Percentiles rank a stretch among this genome's conserved stretches.
Evolutionary conservation across 768 basidiomycete genomes (phyloP).

Genomic region (Strobilomyces echinocephalus): DNA sequence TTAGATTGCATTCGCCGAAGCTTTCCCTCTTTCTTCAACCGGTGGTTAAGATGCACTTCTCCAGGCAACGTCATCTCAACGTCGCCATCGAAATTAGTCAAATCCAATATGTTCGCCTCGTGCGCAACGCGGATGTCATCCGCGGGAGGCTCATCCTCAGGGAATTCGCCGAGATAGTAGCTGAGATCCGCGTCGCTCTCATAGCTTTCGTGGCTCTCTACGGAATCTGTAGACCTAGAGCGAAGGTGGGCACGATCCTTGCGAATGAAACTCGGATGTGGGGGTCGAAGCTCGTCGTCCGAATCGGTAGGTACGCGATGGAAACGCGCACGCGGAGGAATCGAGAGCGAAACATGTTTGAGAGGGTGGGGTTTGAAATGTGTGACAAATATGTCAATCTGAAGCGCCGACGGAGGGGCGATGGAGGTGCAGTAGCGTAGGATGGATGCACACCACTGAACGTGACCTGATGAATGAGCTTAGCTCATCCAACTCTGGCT

Average conservation of each 20-base stretch:
- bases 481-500: neutral
- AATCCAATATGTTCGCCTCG: conserved; percentile 52
- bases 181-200: conserved; percentile 39
- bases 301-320: neutral
- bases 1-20: conserved; percentile 46
- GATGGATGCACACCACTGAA: conserved; percentile 70
- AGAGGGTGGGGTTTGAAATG: conserved; percentile 39
- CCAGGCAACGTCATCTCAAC: conserved; percentile 53
- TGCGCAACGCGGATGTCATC: conserved; percentile 35
- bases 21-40: conserved; percentile 58
- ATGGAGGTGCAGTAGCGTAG: conserved; percentile 59
- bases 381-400: conserved; percentile 74
- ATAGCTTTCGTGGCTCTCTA: conserved; percentile 29
- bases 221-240: conserved; percentile 22
- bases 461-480: conserved; percentile 45
- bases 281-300: conserved; percentile 32
- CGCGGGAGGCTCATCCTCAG: conserved; percentile 26
- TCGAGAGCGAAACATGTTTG: conserved; percentile 4
- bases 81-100: conserved; percentile 79
- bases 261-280: conserved; percentile 29
- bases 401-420: conserved; percentile 44
- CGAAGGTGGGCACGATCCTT: conserved; percentile 4
- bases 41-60: conserved; percentile 48
- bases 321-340: conserved; percentile 15
- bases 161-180: conserved; percentile 37